These are phyloP conservation scores for Allium sativum DNA, from an alignment of 106 monocot genomes.

Conservation along the genomic window DNA sequence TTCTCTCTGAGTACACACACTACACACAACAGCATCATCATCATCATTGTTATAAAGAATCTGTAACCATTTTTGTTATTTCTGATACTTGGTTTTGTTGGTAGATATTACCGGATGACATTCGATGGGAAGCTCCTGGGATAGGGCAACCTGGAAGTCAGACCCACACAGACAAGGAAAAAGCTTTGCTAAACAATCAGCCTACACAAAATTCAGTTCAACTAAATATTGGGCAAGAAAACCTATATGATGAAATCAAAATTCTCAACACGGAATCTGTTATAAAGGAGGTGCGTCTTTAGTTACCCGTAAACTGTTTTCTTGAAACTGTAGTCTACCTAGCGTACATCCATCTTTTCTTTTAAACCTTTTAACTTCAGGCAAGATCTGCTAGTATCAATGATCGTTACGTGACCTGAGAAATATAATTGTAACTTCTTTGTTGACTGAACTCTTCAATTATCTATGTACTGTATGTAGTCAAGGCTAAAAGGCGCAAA, in stretches of 20 bases:
- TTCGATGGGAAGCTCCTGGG: conserved; percentile 26
- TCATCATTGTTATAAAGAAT: neutral
- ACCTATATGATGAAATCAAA: conserved; percentile 37
- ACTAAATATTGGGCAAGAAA: conserved; percentile 40
- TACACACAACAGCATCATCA: too few species aligned
- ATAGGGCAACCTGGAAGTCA: conserved; percentile 18
- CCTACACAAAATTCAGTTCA: conserved; percentile 25
- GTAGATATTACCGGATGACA: conserved; percentile 3
- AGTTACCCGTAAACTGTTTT: too few species aligned
- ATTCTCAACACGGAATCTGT: conserved; percentile 58
- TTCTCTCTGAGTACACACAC: neutral
- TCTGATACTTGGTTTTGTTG: neutral
- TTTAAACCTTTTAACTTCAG: too few species aligned
- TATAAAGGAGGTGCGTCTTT: conserved; percentile 50
- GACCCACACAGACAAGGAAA: conserved; percentile 22
- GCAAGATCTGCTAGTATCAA: too few species aligned
- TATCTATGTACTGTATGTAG: too few species aligned
- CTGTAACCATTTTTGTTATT: neutral
- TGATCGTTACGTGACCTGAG: too few species aligned
- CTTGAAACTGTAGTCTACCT: too few species aligned
- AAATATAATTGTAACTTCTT: too few species aligned
- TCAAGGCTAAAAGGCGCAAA: too few species aligned
- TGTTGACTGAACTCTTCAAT: too few species aligned
- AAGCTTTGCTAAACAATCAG: conserved; percentile 26
- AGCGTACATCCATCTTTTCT: too few species aligned